These are phyloP conservation scores for Aspergillus fumigatus DNA, from an alignment of 2,329 filamentous ascomycete species.

Conservation along the genomic window DNA sequence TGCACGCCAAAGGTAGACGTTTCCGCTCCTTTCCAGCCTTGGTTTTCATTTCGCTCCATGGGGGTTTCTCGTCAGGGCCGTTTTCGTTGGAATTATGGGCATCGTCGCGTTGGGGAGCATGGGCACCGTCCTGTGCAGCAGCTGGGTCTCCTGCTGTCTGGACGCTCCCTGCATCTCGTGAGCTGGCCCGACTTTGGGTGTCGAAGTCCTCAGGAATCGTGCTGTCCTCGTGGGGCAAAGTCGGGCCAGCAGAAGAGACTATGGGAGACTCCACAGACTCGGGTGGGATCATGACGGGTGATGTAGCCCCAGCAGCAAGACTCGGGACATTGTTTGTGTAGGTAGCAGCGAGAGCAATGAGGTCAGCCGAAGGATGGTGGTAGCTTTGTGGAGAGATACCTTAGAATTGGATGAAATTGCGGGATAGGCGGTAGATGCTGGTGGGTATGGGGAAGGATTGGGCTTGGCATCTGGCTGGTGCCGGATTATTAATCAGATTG, in stretches of 20 bases:
- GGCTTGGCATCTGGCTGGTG: slow-evolving; percentile 24
- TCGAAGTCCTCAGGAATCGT: slow-evolving; percentile 30
- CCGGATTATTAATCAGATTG: slow-evolving; percentile 14
- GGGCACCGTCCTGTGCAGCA: slow-evolving; percentile 13
- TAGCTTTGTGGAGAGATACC: slow-evolving; percentile 5
- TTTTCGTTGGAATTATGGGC: slow-evolving; percentile 41
- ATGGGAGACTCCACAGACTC: slow-evolving; percentile 29
- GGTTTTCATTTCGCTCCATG: slow-evolving; percentile 80
- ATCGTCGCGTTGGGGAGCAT: slow-evolving; percentile 18
- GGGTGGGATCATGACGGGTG: slow-evolving; percentile 36
- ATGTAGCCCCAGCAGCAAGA: slow-evolving; percentile 30
- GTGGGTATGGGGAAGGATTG: slow-evolving; percentile 28
- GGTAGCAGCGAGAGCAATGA: slow-evolving; percentile 5
- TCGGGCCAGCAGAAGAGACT: slow-evolving; percentile 22
- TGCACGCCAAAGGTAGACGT: slow-evolving; percentile 85
- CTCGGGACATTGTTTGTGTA: slow-evolving; percentile 31
- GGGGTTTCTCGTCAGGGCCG: slow-evolving; percentile 48
- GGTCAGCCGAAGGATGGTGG: slow-evolving; percentile 3
- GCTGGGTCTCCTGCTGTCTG: slow-evolving; percentile 21
- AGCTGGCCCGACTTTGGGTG: slow-evolving; percentile 32
- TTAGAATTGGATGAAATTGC: slow-evolving; percentile 7
- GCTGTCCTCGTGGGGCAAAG: slow-evolving; percentile 23
- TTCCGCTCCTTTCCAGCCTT: slow-evolving; percentile 96
- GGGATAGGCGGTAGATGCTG: slow-evolving; percentile 8
- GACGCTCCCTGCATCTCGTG: slow-evolving; percentile 29